These are phyloP conservation scores for Fonsecaea pugnacius DNA, from an alignment of 2,329 filamentous ascomycete genomes.

Conservation along the genomic window DNA sequence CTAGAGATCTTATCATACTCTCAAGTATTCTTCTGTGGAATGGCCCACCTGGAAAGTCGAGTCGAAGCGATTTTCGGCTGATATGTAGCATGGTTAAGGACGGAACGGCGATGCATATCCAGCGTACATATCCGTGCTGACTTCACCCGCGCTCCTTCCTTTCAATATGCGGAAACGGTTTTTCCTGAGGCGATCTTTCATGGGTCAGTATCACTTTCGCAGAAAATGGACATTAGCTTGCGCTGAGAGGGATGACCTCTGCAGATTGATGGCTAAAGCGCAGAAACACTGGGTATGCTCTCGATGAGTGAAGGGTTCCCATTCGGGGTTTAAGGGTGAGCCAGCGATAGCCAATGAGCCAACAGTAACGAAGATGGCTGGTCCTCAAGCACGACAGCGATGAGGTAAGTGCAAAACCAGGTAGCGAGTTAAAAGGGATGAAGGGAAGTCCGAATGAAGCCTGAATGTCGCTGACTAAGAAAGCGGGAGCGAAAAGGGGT, in stretches of 20 bases:
- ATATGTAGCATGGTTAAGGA: not conserved
- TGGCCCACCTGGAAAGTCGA: not conserved
- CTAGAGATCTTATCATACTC: not conserved
- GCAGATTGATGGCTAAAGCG: not conserved
- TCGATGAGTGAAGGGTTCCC: not conserved
- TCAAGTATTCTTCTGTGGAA: not conserved
- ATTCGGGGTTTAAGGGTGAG: not conserved
- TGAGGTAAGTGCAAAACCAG: not conserved
- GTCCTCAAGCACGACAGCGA: not conserved
- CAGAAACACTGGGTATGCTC: not conserved
- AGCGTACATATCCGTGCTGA: no score
- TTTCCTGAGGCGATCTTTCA: not conserved
- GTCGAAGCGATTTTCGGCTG: not conserved
- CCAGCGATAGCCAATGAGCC: not conserved
- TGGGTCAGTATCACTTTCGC: not conserved
- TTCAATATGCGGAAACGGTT: not conserved
- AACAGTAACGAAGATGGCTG: not conserved
- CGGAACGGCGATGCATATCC: not conserved
- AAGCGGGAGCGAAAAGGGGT: not conserved
- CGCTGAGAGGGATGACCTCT: not conserved
- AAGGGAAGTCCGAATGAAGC: not conserved
- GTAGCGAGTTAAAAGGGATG: not conserved
- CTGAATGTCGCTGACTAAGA: slow-evolving; percentile 3
- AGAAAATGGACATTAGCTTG: not conserved
- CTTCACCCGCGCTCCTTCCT: not conserved